Base-by-base conservation (phyloP, 495 filamentous ascomycete species). In the Neurospora sp. region DNA sequence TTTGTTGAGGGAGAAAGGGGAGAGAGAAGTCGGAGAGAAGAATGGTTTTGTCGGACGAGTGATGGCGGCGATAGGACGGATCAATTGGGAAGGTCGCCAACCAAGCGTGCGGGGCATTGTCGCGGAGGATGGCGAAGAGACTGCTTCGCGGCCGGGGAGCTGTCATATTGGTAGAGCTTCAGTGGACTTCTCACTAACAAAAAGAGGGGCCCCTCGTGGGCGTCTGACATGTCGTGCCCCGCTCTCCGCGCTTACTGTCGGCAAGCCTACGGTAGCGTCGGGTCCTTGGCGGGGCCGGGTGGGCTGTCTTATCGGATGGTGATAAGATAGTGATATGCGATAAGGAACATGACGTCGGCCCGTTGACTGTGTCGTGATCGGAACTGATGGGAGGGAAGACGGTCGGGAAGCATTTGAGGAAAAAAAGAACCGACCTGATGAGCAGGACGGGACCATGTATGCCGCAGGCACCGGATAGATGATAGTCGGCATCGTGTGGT, bases 31-130 rank as follows among this genome's bases (percentile, higher is more conserved):
- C 10, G 46, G 65, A 35, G 68, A 40, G 72, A 20, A 42, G 37
- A 39, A 73, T 42, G 59, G n/a, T 46, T 65, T 68, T 20, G 69
- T 65, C 53, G 27, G 22, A 4, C 53, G 53, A 0, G 53, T 35
- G 22, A 61, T 14, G 12, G 27, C 27, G 27, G 27, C 27, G 27
- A 31, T 31, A 3, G 11, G 12, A 16, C 53, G 20, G 68, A 71
- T 73, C 59, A 76, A 77, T 76, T 61, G 76, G 77, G 76, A 74
- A 76, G 78, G 79, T 79, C 80, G 77, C 71, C 72, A 75, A 76
- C 79, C 76, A 72, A 76, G 69, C 44, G 75, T 83, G 81, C 80
- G 81, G 81, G 81, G 81, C 81, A 83, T 82, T 59, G 73, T 70
- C 70, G 53, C 61, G 71, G 44, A 44, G 20, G 40, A 42, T 5